Base-by-base conservation (phyloP, 352 stramenopile genomes). In the Phytophthora hybrid region DNA sequence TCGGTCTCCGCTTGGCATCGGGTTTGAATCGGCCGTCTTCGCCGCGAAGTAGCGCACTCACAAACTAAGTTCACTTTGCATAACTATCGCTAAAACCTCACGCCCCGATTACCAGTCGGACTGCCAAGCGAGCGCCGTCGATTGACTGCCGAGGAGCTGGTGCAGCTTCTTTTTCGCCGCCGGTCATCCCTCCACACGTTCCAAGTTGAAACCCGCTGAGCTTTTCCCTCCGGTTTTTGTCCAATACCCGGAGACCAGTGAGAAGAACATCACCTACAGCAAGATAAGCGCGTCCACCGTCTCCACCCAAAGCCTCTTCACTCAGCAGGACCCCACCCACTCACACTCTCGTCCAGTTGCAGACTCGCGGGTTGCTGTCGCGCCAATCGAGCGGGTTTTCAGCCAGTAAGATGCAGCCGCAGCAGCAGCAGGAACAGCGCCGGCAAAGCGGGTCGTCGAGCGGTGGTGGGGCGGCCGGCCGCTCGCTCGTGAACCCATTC, bases 111-210 rank as follows among this genome's bases (percentile, higher is more conserved):
- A 31, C 26, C 26, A 31, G 26, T 31, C 26, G 18, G 18, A 16
- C 39, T 16, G 39, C 39, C 5, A 47, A 14, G 39, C 39, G 39
- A 47, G 13, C 39, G 39, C 39, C 18, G 16, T 5, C 18, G 44
- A 52, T 52, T 52, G 44, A 52, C 44, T 52, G 18, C 18, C 44
- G 44, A 19, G 44, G 8, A 4, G 8, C 44, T 52, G 51, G 49
- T 73, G 63, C 69, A 63, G 69, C 57, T 73, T 76, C 57, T 76
- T 73, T 76, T 73, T 47, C 39, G 39, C 39, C 51, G 51, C 37
- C 44, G 18, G 44, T 23, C 44, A 52, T 46, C 39, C 39, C 13
- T 49, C 44, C 11, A n/a, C n/a, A 21, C 32, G 44, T 65, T 59
- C 41, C 69, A 72, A 44, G 52, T 58, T 70, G 46, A 68, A 76